Evolutionary conservation across 345 rosid genomes (phyloP).

Genomic region (Heritiera littoralis): DNA sequence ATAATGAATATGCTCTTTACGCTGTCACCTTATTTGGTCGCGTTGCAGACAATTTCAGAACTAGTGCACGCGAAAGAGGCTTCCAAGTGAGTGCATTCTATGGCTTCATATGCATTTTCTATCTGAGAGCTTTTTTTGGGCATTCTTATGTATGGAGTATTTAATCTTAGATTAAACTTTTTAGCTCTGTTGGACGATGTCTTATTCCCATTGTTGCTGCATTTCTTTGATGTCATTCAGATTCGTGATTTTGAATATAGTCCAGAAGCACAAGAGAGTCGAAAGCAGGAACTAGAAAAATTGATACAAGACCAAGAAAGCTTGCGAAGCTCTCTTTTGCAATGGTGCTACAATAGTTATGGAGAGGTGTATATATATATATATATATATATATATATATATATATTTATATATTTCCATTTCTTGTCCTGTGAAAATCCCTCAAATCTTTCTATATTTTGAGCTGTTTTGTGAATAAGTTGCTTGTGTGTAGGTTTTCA

Average conservation of each 20-base stretch:
- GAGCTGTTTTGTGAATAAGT: neutral
- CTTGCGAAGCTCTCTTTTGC: conserved; percentile 88
- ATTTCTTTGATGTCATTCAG: conserved; percentile 42
- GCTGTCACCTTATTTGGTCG: conserved; percentile 78
- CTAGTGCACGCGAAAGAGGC: conserved; percentile 74
- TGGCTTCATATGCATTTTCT: conserved; percentile 5
- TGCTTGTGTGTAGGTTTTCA: conserved; percentile 70
- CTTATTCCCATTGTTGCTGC: conserved; percentile 13
- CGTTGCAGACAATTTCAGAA: conserved; percentile 88
- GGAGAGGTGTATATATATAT: conserved; percentile 87
- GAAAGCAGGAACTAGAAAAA: conserved; percentile 83
- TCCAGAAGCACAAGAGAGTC: conserved; percentile 77
- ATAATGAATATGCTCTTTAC: conserved; percentile 96
- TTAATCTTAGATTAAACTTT: neutral
- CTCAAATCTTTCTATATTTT: neutral
- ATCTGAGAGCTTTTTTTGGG: neutral
- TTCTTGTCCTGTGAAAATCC: neutral
- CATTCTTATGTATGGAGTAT: neutral
- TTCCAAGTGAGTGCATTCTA: conserved; percentile 67
- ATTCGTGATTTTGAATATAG: conserved; percentile 92
- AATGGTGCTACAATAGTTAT: conserved; percentile 95
- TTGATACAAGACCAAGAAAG: conserved; percentile 77
- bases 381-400: too few relatives aligned
- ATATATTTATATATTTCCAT: conserved; percentile 26
- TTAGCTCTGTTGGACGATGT: neutral